These are phyloP conservation scores for Mangifera indica DNA, from an alignment of 345 rosid genomes.

Conservation along the genomic window DNA sequence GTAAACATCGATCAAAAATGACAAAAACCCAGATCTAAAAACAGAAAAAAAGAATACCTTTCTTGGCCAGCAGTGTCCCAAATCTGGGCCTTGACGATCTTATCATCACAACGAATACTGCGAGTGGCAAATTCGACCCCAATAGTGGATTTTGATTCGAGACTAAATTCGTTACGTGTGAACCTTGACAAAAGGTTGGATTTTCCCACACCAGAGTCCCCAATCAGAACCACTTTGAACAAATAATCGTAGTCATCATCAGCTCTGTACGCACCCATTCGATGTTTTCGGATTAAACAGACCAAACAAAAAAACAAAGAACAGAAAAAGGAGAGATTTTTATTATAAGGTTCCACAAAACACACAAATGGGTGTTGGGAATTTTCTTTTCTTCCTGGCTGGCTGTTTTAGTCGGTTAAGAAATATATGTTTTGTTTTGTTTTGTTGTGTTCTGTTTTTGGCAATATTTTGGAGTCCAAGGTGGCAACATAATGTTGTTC, in stretches of 20 bases:
- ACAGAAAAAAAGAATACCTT: conserved; percentile 34
- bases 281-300: background rate
- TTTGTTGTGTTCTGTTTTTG: background rate
- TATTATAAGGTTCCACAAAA: background rate
- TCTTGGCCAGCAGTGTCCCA: conserved; percentile 98
- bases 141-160: conserved; percentile 79
- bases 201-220: conserved; percentile 83
- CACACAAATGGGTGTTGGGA: background rate
- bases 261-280: conserved; percentile 53
- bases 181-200: conserved; percentile 73
- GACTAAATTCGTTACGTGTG: conserved; percentile 76
- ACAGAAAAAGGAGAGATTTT: background rate
- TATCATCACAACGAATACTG: conserved; percentile 64
- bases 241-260: conserved; percentile 73
- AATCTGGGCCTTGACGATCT: conserved; percentile 85
- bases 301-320: no score
- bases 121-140: conserved; percentile 91
- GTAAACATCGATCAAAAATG: background rate
- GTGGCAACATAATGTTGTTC: background rate
- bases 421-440: background rate
- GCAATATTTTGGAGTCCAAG: background rate
- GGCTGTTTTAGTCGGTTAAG: background rate
- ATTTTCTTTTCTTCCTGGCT: background rate
- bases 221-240: conserved; percentile 77
- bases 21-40: conserved; percentile 6